These are phyloP conservation scores for Fusarium papillatum DNA, from an alignment of 2,329 filamentous ascomycete species.

Conservation along the genomic window DNA sequence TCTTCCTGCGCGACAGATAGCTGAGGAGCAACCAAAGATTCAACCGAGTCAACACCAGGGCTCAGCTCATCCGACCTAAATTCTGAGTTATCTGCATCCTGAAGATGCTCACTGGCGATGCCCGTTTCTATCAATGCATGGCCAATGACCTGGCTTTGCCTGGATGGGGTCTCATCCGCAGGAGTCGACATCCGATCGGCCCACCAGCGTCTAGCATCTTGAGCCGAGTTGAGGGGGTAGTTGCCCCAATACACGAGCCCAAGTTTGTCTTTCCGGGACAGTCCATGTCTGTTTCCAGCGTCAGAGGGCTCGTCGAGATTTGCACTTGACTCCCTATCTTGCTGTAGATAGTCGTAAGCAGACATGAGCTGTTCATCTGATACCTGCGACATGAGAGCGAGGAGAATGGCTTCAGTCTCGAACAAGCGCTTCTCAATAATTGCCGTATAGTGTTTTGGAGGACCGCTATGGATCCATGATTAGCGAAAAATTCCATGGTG, in stretches of 20 bases:
- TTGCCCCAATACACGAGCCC: neutral
- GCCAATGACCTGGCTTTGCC: neutral
- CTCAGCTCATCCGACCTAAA: neutral
- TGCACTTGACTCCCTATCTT: neutral
- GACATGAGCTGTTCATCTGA: neutral
- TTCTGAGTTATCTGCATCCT: neutral
- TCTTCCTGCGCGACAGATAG: neutral
- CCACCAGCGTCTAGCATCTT: neutral
- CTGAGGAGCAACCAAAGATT: neutral
- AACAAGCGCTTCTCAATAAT: neutral
- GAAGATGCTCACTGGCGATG: neutral
- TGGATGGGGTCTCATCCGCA: neutral
- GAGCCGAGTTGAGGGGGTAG: neutral
- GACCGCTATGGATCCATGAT: neutral
- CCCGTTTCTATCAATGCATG: neutral
- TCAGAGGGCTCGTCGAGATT: neutral
- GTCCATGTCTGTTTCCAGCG: neutral
- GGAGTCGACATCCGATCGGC: neutral
- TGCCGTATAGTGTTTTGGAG: neutral
- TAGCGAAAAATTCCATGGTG: neutral
- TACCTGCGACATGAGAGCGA: conserved; percentile 1
- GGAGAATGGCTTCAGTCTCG: neutral
- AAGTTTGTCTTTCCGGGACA: neutral
- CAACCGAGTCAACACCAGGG: neutral
- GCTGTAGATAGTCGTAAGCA: neutral